phyloP scores from a whole-genome alignment of 2,329 filamentous ascomycete species.

The Aspergillus sp. region DNA sequence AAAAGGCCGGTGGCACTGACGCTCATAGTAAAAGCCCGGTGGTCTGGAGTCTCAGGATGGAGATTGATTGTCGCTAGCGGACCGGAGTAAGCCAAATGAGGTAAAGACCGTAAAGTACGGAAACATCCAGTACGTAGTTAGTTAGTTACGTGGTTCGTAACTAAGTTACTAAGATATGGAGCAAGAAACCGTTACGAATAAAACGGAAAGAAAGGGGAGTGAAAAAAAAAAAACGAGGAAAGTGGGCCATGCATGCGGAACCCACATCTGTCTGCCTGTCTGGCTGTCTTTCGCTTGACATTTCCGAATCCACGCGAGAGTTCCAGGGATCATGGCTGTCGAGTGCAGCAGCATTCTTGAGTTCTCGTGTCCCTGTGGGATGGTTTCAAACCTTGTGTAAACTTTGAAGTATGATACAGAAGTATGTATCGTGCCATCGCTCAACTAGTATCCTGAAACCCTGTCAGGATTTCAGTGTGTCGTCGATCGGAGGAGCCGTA shows the following conservation, averaged over 20 bases:
- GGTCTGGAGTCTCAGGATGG: too few relatives aligned
- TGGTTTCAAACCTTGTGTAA: not conserved
- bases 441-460: not conserved
- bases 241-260: too few relatives aligned
- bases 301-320: constrained; percentile 6
- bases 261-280: not conserved
- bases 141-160: too few relatives aligned
- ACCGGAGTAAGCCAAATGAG: not conserved
- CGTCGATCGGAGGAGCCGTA: too few relatives aligned
- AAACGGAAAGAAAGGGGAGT: too few relatives aligned
- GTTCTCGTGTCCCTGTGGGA: not conserved
- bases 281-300: not conserved
- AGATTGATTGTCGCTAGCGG: too few relatives aligned
- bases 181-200: too few relatives aligned
- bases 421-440: not conserved
- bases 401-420: not conserved
- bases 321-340: not conserved
- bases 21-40: too few relatives aligned
- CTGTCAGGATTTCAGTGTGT: too few relatives aligned
- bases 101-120: not conserved
- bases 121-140: not conserved
- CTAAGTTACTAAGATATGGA: not conserved
- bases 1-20: too few relatives aligned
- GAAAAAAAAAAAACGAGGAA: too few relatives aligned
- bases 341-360: not conserved